These are phyloP conservation scores for Murraya paniculata DNA, from an alignment of 345 rosid genomes.

Conservation along the genomic window DNA sequence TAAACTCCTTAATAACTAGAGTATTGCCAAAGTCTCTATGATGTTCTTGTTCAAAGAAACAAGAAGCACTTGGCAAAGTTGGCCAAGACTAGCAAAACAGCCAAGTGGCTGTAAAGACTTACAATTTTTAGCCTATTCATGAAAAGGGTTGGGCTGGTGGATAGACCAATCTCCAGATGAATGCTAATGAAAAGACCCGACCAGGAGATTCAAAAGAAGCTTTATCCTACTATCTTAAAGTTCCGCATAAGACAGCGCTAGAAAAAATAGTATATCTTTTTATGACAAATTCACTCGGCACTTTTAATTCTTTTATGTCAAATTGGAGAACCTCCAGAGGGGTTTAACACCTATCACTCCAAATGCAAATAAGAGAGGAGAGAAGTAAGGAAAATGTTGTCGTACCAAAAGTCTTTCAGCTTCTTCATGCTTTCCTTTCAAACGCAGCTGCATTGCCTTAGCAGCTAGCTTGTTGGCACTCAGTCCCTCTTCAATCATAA, in stretches of 20 bases:
- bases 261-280: not conserved
- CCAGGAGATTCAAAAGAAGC: not conserved
- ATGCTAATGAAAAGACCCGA: not conserved
- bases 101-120: not conserved
- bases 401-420: constrained; percentile 79
- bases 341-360: not conserved
- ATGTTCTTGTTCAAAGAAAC: not conserved
- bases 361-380: not conserved
- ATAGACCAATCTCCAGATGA: not conserved
- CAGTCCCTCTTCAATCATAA: constrained; percentile 32
- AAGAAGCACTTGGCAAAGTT: not conserved
- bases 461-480: constrained; percentile 85
- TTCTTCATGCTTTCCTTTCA: constrained; percentile 89
- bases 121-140: not conserved
- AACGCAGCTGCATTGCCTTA: constrained; percentile 80
- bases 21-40: not conserved
- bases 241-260: not conserved
- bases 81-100: not conserved
- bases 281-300: not conserved
- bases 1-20: not conserved
- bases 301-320: not conserved
- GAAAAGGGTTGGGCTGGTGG: not conserved
- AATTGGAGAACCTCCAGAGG: not conserved
- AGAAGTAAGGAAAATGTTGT: not conserved
- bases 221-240: not conserved